These are phyloP conservation scores for Cyclotella sp. DNA, from an alignment of 108 stramenopile species.

Conservation along the genomic window DNA sequence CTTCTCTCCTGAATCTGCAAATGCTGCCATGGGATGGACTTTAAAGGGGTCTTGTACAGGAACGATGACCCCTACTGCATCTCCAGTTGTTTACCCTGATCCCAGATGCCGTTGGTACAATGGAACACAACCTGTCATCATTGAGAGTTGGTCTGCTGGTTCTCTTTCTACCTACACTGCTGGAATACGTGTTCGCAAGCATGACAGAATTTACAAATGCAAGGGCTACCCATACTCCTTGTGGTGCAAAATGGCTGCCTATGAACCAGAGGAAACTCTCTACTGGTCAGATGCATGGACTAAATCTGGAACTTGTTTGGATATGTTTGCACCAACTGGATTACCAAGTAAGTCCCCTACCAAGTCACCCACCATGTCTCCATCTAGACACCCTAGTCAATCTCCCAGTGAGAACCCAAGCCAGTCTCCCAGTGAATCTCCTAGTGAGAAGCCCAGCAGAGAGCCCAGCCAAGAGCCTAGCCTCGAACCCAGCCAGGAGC, in stretches of 20 bases:
- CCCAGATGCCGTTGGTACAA: slow-evolving; percentile 4
- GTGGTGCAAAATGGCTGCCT: slow-evolving; percentile 7
- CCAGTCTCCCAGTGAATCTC: too few species aligned
- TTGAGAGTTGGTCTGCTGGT: not conserved
- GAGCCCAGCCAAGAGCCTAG: too few species aligned
- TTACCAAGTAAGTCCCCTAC: not conserved
- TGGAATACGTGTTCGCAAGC: slow-evolving; percentile 1
- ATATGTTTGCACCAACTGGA: not conserved
- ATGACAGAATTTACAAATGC: not conserved
- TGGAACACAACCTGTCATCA: not conserved
- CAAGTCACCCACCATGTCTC: not conserved
- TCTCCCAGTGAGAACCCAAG: too few species aligned
- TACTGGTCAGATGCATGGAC: slow-evolving; percentile 12
- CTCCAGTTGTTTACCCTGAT: not conserved
- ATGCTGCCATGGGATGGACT: slow-evolving; percentile 11
- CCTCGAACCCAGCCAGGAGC: too few species aligned
- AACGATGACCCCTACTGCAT: too few species aligned
- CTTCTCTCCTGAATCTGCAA: slow-evolving; percentile 2
- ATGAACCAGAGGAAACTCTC: not conserved
- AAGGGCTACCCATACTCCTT: not conserved
- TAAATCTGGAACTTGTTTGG: not conserved
- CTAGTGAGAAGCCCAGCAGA: too few species aligned
- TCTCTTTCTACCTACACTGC: not conserved
- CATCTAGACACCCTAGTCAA: too few species aligned
- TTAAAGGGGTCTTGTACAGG: slow-evolving; percentile 3